phyloP scores from a whole-genome alignment of 345 rosid genomes.

The Ricinus communis region DNA sequence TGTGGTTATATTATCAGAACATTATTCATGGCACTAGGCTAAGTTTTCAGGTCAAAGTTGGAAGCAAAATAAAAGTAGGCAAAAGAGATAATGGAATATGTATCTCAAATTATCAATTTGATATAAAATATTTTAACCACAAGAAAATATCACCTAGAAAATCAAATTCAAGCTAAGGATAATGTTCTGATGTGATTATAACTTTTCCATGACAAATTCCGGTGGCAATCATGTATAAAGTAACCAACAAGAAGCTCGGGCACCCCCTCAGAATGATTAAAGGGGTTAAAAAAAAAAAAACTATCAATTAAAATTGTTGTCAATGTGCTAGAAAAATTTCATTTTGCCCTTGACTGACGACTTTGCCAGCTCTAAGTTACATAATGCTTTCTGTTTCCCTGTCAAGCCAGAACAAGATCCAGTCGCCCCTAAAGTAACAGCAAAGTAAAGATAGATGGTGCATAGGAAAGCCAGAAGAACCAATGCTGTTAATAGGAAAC shows the following conservation, averaged over 20 bases:
- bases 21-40: too few relatives aligned
- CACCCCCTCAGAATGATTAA: not conserved
- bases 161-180: not conserved
- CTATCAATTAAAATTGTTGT: not conserved
- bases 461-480: constrained; percentile 75
- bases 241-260: not conserved
- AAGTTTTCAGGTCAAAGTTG: too few relatives aligned
- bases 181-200: constrained; percentile 2
- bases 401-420: constrained; percentile 68
- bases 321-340: constrained; percentile 23
- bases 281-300: not conserved
- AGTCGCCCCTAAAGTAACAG: constrained; percentile 66
- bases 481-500: constrained; percentile 81
- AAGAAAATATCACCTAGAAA: not conserved
- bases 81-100: too few relatives aligned
- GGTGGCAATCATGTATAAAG: constrained; percentile 4
- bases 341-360: constrained; percentile 27
- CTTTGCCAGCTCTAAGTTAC: constrained; percentile 55
- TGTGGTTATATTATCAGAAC: too few relatives aligned
- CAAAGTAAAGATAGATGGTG: constrained; percentile 87
- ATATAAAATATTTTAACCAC: not conserved
- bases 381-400: constrained; percentile 57
- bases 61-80: too few relatives aligned
- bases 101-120: too few relatives aligned
- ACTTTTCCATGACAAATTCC: not conserved